Percentiles rank a stretch among this genome's conserved stretches.
Conservation (phyloP, 2,329 filamentous ascomycete species). For the Sclerotinia borealis region DNA sequence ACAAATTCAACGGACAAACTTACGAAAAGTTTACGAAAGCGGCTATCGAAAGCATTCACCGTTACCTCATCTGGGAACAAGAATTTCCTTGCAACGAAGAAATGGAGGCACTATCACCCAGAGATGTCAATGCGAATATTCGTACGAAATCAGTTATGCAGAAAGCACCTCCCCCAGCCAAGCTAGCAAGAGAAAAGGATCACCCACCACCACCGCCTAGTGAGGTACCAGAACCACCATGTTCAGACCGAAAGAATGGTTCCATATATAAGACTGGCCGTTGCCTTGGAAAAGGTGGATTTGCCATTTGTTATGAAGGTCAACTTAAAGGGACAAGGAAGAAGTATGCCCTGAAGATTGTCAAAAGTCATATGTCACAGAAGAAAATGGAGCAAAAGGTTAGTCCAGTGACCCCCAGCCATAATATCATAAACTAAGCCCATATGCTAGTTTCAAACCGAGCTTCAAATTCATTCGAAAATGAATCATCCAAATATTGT, state of each 20-base stretch:
- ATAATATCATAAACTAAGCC: constrained; percentile 9
- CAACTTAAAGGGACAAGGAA: constrained; percentile 60
- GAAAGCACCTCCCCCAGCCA: constrained; percentile 45
- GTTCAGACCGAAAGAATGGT: constrained; percentile 62
- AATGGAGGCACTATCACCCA: constrained; percentile 58
- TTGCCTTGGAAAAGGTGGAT: constrained; percentile 73
- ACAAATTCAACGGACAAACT: constrained; percentile 12
- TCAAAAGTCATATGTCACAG: constrained; percentile 73
- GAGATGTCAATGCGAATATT: constrained; percentile 57
- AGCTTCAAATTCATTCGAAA: constrained; percentile 97
- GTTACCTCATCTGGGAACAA: constrained; percentile 23
- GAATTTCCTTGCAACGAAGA: constrained; percentile 41
- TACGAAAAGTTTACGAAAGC: constrained; percentile 20
- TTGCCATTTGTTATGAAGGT: constrained; percentile 74
- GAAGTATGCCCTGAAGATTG: constrained; percentile 72
- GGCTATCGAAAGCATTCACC: constrained; percentile 14
- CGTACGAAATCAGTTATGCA: constrained; percentile 35
- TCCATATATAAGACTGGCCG: constrained; percentile 68
- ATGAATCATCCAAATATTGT: constrained; percentile 96
- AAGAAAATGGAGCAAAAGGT: constrained; percentile 80
- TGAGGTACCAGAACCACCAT: constrained; percentile 56
- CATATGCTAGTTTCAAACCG: constrained; percentile 58
- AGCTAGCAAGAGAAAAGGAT: constrained; percentile 52
- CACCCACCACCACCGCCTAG: constrained; percentile 59
- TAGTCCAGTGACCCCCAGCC: constrained; percentile 12